Conservation (phyloP, 257 asterid genomes). For the Solanum rostratum region DNA sequence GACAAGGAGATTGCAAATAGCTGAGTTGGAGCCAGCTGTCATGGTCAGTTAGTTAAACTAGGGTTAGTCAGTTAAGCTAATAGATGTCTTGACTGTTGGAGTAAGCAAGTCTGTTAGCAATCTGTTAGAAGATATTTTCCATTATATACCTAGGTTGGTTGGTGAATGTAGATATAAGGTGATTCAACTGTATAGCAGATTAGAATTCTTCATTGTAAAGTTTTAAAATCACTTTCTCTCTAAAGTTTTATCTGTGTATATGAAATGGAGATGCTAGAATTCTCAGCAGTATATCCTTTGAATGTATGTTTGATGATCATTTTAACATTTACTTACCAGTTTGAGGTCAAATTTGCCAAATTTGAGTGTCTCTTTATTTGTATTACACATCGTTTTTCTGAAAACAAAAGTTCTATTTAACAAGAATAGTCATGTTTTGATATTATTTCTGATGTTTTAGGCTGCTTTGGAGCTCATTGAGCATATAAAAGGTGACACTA, state of each 20-base stretch:
- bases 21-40: not conserved
- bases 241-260: too few relatives aligned
- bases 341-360: not conserved
- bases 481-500: slow-evolving; percentile 31
- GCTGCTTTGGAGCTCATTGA: slow-evolving; percentile 57
- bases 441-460: slow-evolving; percentile 20
- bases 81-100: not conserved
- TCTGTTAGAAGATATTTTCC: not conserved
- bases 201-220: too few relatives aligned
- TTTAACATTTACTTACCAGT: not conserved
- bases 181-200: not conserved
- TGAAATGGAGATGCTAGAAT: not conserved
- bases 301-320: not conserved
- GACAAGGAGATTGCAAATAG: not conserved
- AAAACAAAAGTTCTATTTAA: not conserved
- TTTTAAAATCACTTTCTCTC: not conserved
- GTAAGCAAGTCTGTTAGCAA: not conserved
- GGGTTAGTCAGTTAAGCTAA: too few relatives aligned
- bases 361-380: not conserved
- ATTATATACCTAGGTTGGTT: not conserved
- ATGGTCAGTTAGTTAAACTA: not conserved
- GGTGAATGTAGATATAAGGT: not conserved
- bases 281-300: not conserved
- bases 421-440: not conserved
- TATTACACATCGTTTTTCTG: not conserved